phyloP scores from a whole-genome alignment of 352 stramenopile genomes.

The Saprolegnia parasitica region DNA sequence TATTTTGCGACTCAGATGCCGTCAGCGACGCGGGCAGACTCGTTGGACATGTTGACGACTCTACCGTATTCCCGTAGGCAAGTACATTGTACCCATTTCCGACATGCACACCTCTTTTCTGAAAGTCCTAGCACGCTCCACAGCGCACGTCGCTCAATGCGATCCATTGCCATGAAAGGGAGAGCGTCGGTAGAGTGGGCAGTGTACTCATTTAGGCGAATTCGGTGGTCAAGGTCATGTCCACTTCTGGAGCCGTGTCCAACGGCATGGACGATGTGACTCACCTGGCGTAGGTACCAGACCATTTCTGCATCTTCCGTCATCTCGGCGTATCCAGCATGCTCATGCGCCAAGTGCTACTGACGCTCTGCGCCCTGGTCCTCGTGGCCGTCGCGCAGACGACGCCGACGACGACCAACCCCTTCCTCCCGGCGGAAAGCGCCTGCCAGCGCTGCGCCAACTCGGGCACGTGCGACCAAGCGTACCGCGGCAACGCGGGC shows the following conservation, averaged over 20 bases:
- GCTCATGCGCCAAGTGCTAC: not conserved
- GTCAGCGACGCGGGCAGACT: no score
- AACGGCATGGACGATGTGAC: not conserved
- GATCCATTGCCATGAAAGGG: no score
- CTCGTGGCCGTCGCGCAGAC: not conserved
- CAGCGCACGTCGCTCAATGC: no score
- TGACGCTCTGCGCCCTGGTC: not conserved
- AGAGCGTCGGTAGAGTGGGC: no score
- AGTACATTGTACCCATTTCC: no score
- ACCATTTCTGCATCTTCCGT: not conserved
- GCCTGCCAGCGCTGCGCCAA: slow-evolving; percentile 1
- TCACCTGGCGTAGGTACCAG: not conserved
- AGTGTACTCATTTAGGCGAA: not conserved
- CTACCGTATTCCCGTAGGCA: no score
- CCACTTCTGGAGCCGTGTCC: not conserved
- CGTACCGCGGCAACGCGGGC: not conserved
- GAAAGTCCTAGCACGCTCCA: no score
- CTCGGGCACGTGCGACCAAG: not conserved
- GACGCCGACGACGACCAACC: not conserved
- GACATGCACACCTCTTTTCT: no score
- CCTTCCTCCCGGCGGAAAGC: not conserved
- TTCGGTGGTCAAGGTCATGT: not conserved
- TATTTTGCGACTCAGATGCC: no score
- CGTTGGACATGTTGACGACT: no score
- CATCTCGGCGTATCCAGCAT: not conserved